Evolutionary conservation across 768 basidiomycete genomes (phyloP), one percentile per base, ranked within the genome.

Genomic region (Rhizopogon vesiculosus): DNA sequence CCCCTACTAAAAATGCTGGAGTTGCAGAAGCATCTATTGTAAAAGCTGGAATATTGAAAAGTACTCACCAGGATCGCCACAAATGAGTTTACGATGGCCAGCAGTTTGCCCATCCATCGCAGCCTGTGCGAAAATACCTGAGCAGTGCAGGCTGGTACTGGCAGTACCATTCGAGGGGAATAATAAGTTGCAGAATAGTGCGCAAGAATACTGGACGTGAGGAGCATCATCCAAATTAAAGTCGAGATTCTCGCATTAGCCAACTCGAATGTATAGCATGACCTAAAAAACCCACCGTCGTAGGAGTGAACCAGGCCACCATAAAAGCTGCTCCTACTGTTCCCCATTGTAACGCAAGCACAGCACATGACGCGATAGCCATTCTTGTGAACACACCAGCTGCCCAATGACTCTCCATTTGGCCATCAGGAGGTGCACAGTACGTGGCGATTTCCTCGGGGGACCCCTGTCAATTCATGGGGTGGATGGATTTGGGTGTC

Each of bases 71-170:
- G 31, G 16, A 73, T 1, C 52, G 68, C 55, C 7, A 60, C 58
- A 8, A 66, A 55, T 3, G 69, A 63, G 28, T 72, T 72, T 51
- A 59, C 7, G 3, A 63, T 50, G 3, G 72, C 71, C 15, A 72
- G 31, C 5, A 55, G n/a, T 52, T 72, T 67, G 8, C 65, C 67
- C 10, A 53, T 35, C 57, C 70, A 62, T 0, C 71, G 62, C 7
- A 72, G 49, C 55, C 43, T 42, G 15, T 66, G 52, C 1, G 70
- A 59, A 9, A 59, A 3, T 0, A 8, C 8, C 3, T 40, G 50
- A 5, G 60, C 60, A 29, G 8, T 13, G 10, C 35, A 12, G 9
- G 35, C 35, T 25, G 25, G 5, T 5, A 25, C 25, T 8, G 31
- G 9, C 31, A 33, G 31, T 8, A 9, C 8, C 3, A 8, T 33